Percentiles rank a stretch among this genome's conserved stretches.
phyloP scores from a whole-genome alignment of 176 grass and related monocot genomes.

The barley (Hordeum vulgare) region MorexV3_pseudomolecules_assembly NC_058523.1:6807699-6808198 shows the following conservation, averaged over 20 bases:
- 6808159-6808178: too few relatives aligned
- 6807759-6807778: background rate
- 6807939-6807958: background rate
- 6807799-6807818: background rate
- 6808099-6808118: too few relatives aligned
- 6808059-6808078: background rate
- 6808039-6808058: background rate
- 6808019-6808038: background rate
- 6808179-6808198: slow-evolving; percentile 2
- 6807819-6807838: background rate
- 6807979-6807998: background rate
- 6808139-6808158: too few relatives aligned
- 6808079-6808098: too few relatives aligned
- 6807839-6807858: background rate
- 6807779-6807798: background rate
- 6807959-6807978: background rate
- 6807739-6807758: too few relatives aligned
- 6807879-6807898: background rate
- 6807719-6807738: background rate
- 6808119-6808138: too few relatives aligned
- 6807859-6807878: background rate
- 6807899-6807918: background rate
- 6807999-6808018: background rate
- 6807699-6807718: too few relatives aligned
- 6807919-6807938: background rate